Conservation (phyloP, 257 asterid genomes). For the Misopates orontium region DNA sequence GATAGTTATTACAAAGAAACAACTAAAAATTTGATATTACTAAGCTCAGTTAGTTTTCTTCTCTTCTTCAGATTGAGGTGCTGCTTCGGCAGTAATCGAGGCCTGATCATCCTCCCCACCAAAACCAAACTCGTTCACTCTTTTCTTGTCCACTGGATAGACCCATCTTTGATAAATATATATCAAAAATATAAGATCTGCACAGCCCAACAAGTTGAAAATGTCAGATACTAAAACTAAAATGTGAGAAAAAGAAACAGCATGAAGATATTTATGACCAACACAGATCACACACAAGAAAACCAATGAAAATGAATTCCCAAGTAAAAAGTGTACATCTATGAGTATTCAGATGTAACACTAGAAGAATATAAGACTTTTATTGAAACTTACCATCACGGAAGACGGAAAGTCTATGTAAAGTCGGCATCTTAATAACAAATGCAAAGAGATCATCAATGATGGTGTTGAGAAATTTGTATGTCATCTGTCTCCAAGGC, state of each 20-base stretch:
- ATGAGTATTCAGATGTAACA: not conserved
- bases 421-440: conserved; percentile 90
- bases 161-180: conserved; percentile 83
- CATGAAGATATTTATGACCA: not conserved
- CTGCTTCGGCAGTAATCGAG: conserved; percentile 31
- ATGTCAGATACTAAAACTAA: conserved; percentile 6
- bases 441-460: conserved; percentile 99
- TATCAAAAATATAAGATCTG: conserved; percentile 93
- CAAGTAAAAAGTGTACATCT: not conserved
- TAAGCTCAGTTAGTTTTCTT: conserved; percentile 78
- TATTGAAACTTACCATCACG: conserved; percentile 82
- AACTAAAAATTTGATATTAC: conserved; percentile 1
- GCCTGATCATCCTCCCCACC: conserved; percentile 79
- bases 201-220: conserved; percentile 30
- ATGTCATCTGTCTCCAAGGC: conserved; percentile 99
- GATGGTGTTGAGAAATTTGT: conserved; percentile 89
- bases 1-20: conserved; percentile 14
- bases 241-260: not conserved
- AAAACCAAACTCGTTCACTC: conserved; percentile 90
- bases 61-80: conserved; percentile 52
- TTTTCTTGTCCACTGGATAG: conserved; percentile 89
- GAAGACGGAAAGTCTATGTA: conserved; percentile 96
- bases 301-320: not conserved
- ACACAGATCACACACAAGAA: too few relatives aligned
- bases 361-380: conserved; percentile 2